These are phyloP conservation scores for Ophiognomonia clavigignenti-juglandacearum DNA, from an alignment of 2,329 filamentous ascomycete species.

Conservation along the genomic window DNA sequence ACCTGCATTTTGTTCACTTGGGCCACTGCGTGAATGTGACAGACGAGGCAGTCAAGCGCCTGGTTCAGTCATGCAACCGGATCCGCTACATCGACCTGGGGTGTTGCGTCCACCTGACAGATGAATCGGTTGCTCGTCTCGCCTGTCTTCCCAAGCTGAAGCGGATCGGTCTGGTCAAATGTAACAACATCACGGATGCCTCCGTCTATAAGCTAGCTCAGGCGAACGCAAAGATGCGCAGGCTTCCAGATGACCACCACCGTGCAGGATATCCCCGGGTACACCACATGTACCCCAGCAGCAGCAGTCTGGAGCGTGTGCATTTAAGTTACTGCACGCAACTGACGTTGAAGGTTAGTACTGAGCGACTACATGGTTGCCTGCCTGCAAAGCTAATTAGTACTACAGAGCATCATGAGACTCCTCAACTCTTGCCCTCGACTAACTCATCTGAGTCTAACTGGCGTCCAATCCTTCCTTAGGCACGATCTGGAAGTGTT, in stretches of 20 bases:
- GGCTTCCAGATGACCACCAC: constrained; percentile 19
- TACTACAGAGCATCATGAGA: constrained; percentile 74
- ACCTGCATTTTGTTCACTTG: constrained; percentile 92
- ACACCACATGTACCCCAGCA: constrained; percentile 48
- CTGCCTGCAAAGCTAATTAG: constrained; percentile 22
- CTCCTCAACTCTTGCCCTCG: constrained; percentile 88
- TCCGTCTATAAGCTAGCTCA: constrained; percentile 82
- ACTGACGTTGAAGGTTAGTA: constrained; percentile 70
- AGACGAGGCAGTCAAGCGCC: constrained; percentile 76
- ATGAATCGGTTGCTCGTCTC: constrained; percentile 77
- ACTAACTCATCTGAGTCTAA: constrained; percentile 89
- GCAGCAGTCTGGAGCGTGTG: constrained; percentile 78
- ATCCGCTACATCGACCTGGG: constrained; percentile 97
- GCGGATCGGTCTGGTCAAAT: constrained; percentile 93
- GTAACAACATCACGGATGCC: constrained; percentile 79
- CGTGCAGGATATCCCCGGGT: constrained; percentile 46
- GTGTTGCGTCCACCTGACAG: constrained; percentile 87
- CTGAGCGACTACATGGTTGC: neutral
- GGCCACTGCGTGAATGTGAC: constrained; percentile 92
- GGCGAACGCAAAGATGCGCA: constrained; percentile 51
- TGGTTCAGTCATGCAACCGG: constrained; percentile 83
- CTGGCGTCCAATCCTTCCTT: constrained; percentile 87
- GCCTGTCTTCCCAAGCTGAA: constrained; percentile 88
- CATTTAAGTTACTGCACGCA: constrained; percentile 94
- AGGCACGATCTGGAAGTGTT: constrained; percentile 78